A percentile compares a stretch with the other conserved stretches of the same genome.
Conservation (phyloP, 768 basidiomycete genomes). For the Boletus rex-veris region DNA sequence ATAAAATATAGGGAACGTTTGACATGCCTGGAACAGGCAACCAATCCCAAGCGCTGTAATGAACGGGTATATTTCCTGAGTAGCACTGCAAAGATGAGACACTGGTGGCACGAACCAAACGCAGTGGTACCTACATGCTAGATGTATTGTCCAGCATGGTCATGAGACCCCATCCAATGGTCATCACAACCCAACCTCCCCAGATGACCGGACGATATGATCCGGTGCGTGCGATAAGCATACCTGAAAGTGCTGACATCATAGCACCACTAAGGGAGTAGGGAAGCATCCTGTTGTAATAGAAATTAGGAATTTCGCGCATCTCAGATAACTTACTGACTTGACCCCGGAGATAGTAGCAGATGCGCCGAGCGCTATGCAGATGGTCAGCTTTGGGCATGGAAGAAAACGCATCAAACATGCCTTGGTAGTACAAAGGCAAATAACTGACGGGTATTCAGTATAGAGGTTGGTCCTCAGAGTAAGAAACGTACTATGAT, state of each 20-base stretch:
- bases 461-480: neutral
- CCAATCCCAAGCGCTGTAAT: slow-evolving; percentile 34
- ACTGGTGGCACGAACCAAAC: neutral
- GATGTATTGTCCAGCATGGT: slow-evolving; percentile 34
- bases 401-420: neutral
- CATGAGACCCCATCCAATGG: slow-evolving; percentile 37
- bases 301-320: neutral
- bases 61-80: slow-evolving; percentile 32
- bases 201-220: slow-evolving; percentile 34
- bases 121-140: slow-evolving; percentile 19
- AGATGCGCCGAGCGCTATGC: slow-evolving; percentile 34
- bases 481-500: slow-evolving; percentile 23
- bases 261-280: slow-evolving; percentile 28
- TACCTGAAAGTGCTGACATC: slow-evolving; percentile 21
- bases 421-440: slow-evolving; percentile 40
- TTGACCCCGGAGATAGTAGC: slow-evolving; percentile 33
- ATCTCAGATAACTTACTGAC: slow-evolving; percentile 9
- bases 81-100: slow-evolving; percentile 18
- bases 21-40: slow-evolving; percentile 32
- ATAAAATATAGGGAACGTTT: neutral
- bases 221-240: slow-evolving; percentile 24
- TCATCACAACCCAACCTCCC: slow-evolving; percentile 28
- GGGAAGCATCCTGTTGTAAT: slow-evolving; percentile 33
- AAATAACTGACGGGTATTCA: slow-evolving; percentile 30
- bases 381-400: neutral